Evolutionary conservation across 176 grass and related monocot species (phyloP).

Genomic region (Puccinellia tenuiflora): DNA sequence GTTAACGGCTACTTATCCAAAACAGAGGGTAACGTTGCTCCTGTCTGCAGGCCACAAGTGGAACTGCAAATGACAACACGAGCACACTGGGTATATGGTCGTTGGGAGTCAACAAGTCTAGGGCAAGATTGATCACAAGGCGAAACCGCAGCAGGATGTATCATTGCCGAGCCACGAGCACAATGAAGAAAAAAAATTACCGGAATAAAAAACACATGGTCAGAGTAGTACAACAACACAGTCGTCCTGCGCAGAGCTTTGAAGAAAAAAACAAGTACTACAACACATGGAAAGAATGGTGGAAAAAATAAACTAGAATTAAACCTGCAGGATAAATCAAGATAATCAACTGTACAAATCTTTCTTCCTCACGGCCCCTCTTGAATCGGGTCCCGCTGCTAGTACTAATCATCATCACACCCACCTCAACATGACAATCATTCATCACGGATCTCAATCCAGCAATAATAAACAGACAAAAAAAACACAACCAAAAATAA

Average conservation of each 20-base stretch:
- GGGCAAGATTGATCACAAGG: not conserved
- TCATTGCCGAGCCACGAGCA: not conserved
- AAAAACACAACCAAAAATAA: constrained; percentile 20
- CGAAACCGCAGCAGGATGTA: not conserved
- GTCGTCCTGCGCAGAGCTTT: not conserved
- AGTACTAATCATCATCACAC: constrained; percentile 51
- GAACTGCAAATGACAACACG: not conserved
- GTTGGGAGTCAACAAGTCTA: not conserved
- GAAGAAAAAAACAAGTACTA: not conserved
- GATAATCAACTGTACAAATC: constrained; percentile 46
- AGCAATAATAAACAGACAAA: constrained; percentile 11
- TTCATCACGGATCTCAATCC: constrained; percentile 42
- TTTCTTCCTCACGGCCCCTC: constrained; percentile 21
- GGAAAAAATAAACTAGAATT: not conserved
- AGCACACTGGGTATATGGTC: not conserved
- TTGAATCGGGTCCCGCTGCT: constrained; percentile 41
- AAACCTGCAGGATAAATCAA: constrained; percentile 39
- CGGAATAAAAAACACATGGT: not conserved
- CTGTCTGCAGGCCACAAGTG: not conserved
- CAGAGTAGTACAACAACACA: not conserved
- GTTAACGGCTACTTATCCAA: not conserved
- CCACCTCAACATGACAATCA: constrained; percentile 52
- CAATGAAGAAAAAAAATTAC: not conserved
- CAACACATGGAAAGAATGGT: not conserved
- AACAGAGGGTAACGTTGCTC: not conserved